Conservation (phyloP, 2,329 filamentous ascomycete genomes). For the Byssochlamys sp. region DNA sequence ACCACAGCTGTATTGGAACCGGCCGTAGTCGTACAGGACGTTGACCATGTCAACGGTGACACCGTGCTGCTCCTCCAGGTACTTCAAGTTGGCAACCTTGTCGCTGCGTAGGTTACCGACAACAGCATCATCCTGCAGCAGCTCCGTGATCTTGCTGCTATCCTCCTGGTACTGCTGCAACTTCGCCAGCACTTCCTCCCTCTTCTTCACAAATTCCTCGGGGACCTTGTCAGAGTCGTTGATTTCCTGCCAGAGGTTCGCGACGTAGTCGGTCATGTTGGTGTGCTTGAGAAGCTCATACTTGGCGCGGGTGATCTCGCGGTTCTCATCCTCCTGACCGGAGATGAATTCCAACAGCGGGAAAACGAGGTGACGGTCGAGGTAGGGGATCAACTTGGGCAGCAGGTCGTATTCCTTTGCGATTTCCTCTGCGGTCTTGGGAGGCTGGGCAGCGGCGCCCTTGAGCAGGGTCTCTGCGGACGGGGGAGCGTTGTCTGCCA, state of each 20-base stretch:
- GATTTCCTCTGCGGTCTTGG: conserved; percentile 42
- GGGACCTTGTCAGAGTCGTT: conserved; percentile 69
- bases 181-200: conserved; percentile 75
- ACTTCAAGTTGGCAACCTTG: conserved; percentile 98
- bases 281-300: conserved; percentile 91
- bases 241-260: conserved; percentile 80
- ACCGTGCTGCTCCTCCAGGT: conserved; percentile 89
- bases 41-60: conserved; percentile 94
- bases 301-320: conserved; percentile 73
- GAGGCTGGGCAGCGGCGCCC: conserved; percentile 38
- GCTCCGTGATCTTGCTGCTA: conserved; percentile 76
- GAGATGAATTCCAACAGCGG: conserved; percentile 87
- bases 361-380: conserved; percentile 94
- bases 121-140: conserved; percentile 80
- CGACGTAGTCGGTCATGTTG: conserved; percentile 98
- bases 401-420: conserved; percentile 69
- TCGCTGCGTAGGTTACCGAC: conserved; percentile 84
- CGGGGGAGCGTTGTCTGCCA: conserved; percentile 44
- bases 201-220: conserved; percentile 77
- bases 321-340: conserved; percentile 68
- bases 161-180: conserved; percentile 77
- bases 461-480: conserved; percentile 42
- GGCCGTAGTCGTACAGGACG: conserved; percentile 86
- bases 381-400: conserved; percentile 77
- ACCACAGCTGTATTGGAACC: conserved; percentile 96